phyloP scores from a whole-genome alignment of 352 stramenopile species.

The Globisporangium mamillatum region DNA sequence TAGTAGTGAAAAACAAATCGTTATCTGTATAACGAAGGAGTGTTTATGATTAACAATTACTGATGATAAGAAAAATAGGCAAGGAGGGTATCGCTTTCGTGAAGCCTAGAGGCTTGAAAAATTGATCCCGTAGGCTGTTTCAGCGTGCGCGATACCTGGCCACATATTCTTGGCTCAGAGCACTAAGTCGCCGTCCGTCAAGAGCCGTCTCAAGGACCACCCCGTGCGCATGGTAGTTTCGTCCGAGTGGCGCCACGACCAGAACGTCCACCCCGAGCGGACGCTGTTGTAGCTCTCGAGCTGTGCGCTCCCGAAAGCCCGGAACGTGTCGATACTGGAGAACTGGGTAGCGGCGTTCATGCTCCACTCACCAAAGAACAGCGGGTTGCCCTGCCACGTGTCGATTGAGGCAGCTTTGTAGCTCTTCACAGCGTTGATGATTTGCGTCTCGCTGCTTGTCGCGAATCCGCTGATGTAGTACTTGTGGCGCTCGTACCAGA shows the following conservation, averaged over 20 bases:
- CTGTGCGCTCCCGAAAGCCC: conserved; percentile 29
- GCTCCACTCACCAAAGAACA: conserved; percentile 60
- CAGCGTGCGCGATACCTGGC: neutral
- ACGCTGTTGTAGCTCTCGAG: conserved; percentile 26
- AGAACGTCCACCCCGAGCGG: conserved; percentile 41
- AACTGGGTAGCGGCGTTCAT: conserved; percentile 28
- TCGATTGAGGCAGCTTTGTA: conserved; percentile 20
- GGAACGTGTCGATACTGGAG: conserved; percentile 27
- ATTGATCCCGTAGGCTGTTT: neutral
- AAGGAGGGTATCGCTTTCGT: too few species aligned
- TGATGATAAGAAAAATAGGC: neutral
- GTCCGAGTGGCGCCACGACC: conserved; percentile 50
- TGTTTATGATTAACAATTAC: neutral
- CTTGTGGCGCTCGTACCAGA: conserved; percentile 57
- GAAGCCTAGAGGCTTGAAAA: neutral
- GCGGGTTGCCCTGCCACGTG: conserved; percentile 27
- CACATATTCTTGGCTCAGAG: neutral
- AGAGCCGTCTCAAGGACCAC: conserved; percentile 35
- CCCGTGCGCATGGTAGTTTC: conserved; percentile 29
- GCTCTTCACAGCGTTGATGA: conserved; percentile 22
- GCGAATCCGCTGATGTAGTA: conserved; percentile 58
- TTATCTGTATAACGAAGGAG: too few species aligned
- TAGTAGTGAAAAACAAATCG: too few species aligned
- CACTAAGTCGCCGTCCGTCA: conserved; percentile 24
- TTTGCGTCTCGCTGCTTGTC: conserved; percentile 19